phyloP scores from a whole-genome alignment of 192 early-diverging fungal genomes.

The Chytriomyces sp. region DNA sequence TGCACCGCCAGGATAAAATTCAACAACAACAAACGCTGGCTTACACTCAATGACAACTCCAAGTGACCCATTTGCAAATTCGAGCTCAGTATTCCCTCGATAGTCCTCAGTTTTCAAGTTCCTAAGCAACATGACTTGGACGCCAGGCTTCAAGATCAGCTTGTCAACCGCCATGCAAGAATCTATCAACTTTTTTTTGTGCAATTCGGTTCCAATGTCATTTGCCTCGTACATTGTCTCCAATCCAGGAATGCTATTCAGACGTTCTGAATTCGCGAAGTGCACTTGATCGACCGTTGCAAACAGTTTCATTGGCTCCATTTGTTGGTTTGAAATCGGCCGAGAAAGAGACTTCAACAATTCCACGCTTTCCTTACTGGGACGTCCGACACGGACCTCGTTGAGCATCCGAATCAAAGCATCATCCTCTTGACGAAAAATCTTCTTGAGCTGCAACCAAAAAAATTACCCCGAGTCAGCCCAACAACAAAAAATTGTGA shows the following conservation, averaged over 20 bases:
- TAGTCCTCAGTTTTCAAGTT: conserved; percentile 33
- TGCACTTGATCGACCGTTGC: conserved; percentile 30
- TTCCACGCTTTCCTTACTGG: conserved; percentile 57
- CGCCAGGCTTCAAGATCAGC: conserved; percentile 71
- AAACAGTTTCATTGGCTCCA: conserved; percentile 60
- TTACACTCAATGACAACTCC: conserved; percentile 43
- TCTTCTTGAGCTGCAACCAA: conserved; percentile 57
- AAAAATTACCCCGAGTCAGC: too few relatives aligned
- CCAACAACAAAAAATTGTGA: too few relatives aligned
- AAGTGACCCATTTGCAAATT: conserved; percentile 54
- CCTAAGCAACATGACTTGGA: conserved; percentile 84
- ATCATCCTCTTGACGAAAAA: conserved; percentile 86
- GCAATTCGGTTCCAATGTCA: neutral
- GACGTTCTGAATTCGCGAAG: conserved; percentile 37
- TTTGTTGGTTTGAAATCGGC: conserved; percentile 46
- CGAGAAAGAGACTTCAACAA: conserved; percentile 60
- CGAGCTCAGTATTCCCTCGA: neutral
- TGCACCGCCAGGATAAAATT: conserved; percentile 19
- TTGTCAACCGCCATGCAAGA: conserved; percentile 61
- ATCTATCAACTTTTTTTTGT: conserved; percentile 35
- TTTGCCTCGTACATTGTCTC: conserved; percentile 68
- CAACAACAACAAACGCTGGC: conserved; percentile 31
- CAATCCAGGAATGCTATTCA: conserved; percentile 47
- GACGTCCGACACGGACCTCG: conserved; percentile 76
- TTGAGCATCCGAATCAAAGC: conserved; percentile 83